These are phyloP conservation scores for Paraphaeosphaeria sporulosa DNA, from an alignment of 2,329 filamentous ascomycete species.

Conservation along the genomic window DNA sequence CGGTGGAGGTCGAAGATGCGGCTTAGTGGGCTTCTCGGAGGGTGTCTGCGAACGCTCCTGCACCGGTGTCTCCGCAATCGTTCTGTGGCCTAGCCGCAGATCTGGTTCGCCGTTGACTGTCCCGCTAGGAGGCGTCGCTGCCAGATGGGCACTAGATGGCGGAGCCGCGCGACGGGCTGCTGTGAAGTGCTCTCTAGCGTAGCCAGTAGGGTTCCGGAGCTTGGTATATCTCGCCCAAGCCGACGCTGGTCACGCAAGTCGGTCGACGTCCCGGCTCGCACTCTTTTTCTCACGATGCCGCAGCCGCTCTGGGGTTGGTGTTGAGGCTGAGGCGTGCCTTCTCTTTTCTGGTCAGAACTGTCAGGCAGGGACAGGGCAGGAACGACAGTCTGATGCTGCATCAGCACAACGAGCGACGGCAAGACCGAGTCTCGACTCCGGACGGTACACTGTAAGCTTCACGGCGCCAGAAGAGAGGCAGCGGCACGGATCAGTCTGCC, in stretches of 20 bases:
- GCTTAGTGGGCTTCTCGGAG: constrained; percentile 4
- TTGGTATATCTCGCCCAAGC: constrained; percentile 8
- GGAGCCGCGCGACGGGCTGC: constrained; percentile 13
- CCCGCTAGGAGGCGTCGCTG: constrained; percentile 34
- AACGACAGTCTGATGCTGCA: not conserved
- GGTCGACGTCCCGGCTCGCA: not conserved
- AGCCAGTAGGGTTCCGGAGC: constrained; percentile 11
- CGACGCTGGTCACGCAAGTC: not conserved
- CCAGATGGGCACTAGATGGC: constrained; percentile 34
- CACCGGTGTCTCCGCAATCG: constrained; percentile 38
- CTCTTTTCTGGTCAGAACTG: too few species aligned
- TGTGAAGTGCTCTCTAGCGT: constrained; percentile 10
- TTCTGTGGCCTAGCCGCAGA: constrained; percentile 33
- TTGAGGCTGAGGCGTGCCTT: not conserved
- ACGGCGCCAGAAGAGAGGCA: not conserved
- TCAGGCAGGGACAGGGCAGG: not conserved
- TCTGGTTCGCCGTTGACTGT: constrained; percentile 36
- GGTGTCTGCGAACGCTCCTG: constrained; percentile 2
- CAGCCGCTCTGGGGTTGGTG: not conserved
- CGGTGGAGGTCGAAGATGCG: not conserved
- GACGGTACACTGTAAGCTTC: not conserved
- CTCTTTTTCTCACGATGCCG: not conserved
- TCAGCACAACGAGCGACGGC: constrained; percentile 4
- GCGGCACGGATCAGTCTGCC: not conserved
- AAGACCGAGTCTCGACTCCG: not conserved